Evolutionary conservation across 2,329 filamentous ascomycete species (phyloP).

Genomic region (Arachnomyces sp.): DNA sequence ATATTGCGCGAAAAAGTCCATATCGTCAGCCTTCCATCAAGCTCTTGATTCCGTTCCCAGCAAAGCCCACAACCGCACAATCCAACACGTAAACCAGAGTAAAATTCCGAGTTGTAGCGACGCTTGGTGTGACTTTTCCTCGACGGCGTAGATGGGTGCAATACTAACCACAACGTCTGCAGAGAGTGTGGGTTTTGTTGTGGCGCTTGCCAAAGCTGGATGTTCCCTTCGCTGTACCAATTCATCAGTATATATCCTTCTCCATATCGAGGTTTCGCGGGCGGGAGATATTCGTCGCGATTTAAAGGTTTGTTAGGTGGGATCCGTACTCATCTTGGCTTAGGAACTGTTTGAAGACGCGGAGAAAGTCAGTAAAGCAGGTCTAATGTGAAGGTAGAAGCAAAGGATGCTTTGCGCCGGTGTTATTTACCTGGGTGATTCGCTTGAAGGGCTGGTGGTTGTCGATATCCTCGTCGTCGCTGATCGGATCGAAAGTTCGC

Average conservation of each 20-base stretch:
- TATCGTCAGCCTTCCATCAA: not conserved
- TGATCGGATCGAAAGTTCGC: slow-evolving; percentile 31
- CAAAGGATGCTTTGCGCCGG: slow-evolving; percentile 5
- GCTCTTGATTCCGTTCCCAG: not conserved
- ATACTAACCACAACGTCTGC: slow-evolving; percentile 92
- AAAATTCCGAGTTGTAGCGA: slow-evolving; percentile 12
- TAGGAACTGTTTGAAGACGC: slow-evolving; percentile 32
- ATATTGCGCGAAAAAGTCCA: slow-evolving; percentile 11
- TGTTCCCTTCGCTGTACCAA: slow-evolving; percentile 58
- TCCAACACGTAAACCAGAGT: slow-evolving; percentile 5
- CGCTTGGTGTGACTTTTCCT: not conserved
- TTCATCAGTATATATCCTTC: slow-evolving; percentile 35
- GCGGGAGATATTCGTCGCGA: slow-evolving; percentile 10
- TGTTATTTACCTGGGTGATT: slow-evolving; percentile 33
- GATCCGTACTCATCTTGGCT: slow-evolving; percentile 52
- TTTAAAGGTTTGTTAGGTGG: slow-evolving; percentile 15
- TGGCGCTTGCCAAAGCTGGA: slow-evolving; percentile 72
- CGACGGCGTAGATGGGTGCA: slow-evolving; percentile 1
- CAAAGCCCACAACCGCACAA: slow-evolving; percentile 10
- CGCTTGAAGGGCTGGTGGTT: slow-evolving; percentile 39
- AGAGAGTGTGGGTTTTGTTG: slow-evolving; percentile 97
- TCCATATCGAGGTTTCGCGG: slow-evolving; percentile 17
- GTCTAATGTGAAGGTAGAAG: not conserved
- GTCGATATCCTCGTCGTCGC: slow-evolving; percentile 39
- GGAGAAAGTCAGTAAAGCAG: slow-evolving; percentile 19